phyloP scores from a whole-genome alignment of 192 early-diverging fungal species.

The Umbelopsis sp. region DNA sequence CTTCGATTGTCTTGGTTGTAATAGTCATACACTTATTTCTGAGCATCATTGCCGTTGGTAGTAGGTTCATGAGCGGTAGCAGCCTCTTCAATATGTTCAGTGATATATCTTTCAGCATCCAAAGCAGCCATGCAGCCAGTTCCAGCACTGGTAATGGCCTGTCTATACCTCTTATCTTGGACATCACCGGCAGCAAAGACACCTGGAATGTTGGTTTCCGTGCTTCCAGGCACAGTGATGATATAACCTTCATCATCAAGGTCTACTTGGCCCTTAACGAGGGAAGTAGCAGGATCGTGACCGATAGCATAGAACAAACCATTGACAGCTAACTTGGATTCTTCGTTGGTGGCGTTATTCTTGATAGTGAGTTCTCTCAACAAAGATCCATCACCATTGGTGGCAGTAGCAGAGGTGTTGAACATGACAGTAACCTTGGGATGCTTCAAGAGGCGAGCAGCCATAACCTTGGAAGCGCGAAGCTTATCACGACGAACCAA shows the following conservation, averaged over 20 bases:
- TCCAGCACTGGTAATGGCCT: conserved; percentile 96
- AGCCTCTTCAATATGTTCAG: conserved; percentile 54
- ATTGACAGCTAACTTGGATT: conserved; percentile 69
- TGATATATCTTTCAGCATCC: conserved; percentile 95
- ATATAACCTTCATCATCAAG: conserved; percentile 92
- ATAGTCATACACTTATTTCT: neutral
- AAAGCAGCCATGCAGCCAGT: conserved; percentile 98
- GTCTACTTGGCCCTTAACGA: conserved; percentile 76
- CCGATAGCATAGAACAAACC: conserved; percentile 99
- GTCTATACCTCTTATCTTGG: conserved; percentile 94
- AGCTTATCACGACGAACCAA: conserved; percentile 94
- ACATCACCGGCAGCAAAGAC: conserved; percentile 99
- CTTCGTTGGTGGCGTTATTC: conserved; percentile 76
- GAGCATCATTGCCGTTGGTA: neutral
- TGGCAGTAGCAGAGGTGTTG: conserved; percentile 84
- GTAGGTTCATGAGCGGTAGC: neutral
- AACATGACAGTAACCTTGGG: conserved; percentile 93
- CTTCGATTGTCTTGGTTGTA: neutral
- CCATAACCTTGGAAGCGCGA: conserved; percentile 98
- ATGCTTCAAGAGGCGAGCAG: conserved; percentile 77
- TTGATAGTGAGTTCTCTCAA: conserved; percentile 73
- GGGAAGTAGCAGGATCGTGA: conserved; percentile 84
- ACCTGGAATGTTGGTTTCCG: conserved; percentile 85
- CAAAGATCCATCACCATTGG: conserved; percentile 84
- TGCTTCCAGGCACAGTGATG: conserved; percentile 72